A percentile compares a stretch with the other conserved stretches of the same genome.
Conservation (phyloP, 768 basidiomycete species). For the Macrolepiota fuliginosa region DNA sequence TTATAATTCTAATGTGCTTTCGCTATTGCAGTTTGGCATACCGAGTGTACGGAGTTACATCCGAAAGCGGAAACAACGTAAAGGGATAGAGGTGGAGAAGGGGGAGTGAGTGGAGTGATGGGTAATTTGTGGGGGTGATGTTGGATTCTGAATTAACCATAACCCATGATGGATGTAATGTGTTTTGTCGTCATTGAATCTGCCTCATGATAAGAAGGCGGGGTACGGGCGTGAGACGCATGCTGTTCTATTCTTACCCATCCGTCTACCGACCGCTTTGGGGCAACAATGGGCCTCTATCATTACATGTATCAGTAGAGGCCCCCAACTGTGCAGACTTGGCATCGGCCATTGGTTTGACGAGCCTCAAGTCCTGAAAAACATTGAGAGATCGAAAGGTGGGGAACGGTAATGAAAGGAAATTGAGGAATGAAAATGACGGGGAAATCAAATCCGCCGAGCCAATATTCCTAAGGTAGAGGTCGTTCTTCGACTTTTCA, state of each 20-base stretch:
- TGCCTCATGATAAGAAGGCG: neutral
- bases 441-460: neutral
- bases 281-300: neutral
- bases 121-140: neutral
- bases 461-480: neutral
- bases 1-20: neutral
- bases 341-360: neutral
- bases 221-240: neutral
- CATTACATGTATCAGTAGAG: neutral
- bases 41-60: constrained; percentile 56
- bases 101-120: constrained; percentile 19
- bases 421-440: neutral
- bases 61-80: constrained; percentile 35
- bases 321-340: neutral
- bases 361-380: no score
- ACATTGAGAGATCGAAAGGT: no score
- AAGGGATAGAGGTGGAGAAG: constrained; percentile 33
- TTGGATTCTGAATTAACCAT: neutral
- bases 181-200: neutral
- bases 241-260: neutral
- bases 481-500: neutral
- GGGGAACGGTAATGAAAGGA: neutral
- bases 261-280: neutral
- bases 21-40: constrained; percentile 56
- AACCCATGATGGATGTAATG: neutral